Evolutionary conservation across 495 filamentous ascomycete genomes (phyloP).

Genomic region (Opeltia flavorubescens): DNA sequence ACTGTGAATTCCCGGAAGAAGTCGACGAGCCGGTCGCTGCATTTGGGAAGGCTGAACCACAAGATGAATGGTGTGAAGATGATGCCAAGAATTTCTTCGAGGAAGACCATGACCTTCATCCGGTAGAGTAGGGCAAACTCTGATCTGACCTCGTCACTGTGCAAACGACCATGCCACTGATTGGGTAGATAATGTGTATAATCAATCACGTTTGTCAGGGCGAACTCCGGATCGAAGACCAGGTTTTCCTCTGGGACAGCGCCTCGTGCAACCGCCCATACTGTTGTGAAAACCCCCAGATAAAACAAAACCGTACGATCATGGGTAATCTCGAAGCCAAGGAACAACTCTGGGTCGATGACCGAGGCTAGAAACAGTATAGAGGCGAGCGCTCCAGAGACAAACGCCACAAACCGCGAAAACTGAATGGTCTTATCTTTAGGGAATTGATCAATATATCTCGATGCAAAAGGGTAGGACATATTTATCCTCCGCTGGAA

Average conservation of each 20-base stretch:
- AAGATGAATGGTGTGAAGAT: constrained; percentile 83
- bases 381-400: constrained; percentile 70
- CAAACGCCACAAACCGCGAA: constrained; percentile 70
- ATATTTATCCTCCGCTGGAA: constrained; percentile 82
- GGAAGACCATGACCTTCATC: constrained; percentile 75
- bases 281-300: constrained; percentile 53
- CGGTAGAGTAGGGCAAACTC: constrained; percentile 86
- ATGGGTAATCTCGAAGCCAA: constrained; percentile 77
- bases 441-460: constrained; percentile 91
- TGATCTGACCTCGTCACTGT: constrained; percentile 68
- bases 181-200: constrained; percentile 82
- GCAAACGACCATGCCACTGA: constrained; percentile 77
- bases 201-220: constrained; percentile 72
- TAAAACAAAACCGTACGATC: constrained; percentile 79
- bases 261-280: constrained; percentile 70
- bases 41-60: constrained; percentile 74
- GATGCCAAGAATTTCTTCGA: constrained; percentile 85
- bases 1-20: constrained; percentile 97
- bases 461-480: constrained; percentile 84
- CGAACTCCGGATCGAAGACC: constrained; percentile 86
- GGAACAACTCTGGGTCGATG: constrained; percentile 77
- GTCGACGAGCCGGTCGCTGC: constrained; percentile 85
- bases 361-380: constrained; percentile 70
- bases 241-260: constrained; percentile 72
- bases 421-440: constrained; percentile 82